These are phyloP conservation scores for Musa itinerans DNA, from an alignment of 176 grass and related monocot species.

Conservation along the genomic window DNA sequence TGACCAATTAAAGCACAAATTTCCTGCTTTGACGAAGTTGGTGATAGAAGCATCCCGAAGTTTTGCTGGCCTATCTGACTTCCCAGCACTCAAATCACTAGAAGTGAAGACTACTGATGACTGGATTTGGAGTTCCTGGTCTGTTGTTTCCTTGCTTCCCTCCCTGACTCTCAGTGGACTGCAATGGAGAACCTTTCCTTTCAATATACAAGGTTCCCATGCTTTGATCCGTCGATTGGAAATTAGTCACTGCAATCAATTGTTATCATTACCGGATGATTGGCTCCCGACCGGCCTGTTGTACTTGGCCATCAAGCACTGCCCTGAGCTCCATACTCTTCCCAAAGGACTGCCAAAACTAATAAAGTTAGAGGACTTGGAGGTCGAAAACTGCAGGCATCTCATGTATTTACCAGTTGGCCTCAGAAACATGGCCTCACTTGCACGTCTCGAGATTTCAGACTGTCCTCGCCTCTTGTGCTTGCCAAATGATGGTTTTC, in stretches of 20 bases:
- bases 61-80: conserved; percentile 9
- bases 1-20: no score
- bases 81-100: conserved; percentile 28
- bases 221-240: conserved; percentile 19
- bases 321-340: conserved; percentile 18
- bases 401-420: conserved; percentile 25
- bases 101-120: conserved; percentile 13
- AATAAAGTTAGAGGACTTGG: conserved; percentile 29
- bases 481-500: conserved; percentile 18
- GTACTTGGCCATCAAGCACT: conserved; percentile 21
- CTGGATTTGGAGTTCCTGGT: conserved; percentile 41
- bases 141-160: conserved; percentile 8
- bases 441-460: conserved; percentile 29
- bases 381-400: conserved; percentile 21
- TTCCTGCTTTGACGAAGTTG: no score
- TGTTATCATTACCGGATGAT: conserved; percentile 22
- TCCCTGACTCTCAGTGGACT: conserved; percentile 26
- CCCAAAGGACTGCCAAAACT: conserved; percentile 23
- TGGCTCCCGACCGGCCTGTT: conserved; percentile 23
- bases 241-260: conserved; percentile 27
- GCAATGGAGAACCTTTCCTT: background rate
- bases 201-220: background rate
- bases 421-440: conserved; percentile 12
- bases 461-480: conserved; percentile 22
- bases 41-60: conserved; percentile 18